Evolutionary conservation across 1,284 basidiomycete species (phyloP).

Genomic region (Earliella scabrosa): DNA sequence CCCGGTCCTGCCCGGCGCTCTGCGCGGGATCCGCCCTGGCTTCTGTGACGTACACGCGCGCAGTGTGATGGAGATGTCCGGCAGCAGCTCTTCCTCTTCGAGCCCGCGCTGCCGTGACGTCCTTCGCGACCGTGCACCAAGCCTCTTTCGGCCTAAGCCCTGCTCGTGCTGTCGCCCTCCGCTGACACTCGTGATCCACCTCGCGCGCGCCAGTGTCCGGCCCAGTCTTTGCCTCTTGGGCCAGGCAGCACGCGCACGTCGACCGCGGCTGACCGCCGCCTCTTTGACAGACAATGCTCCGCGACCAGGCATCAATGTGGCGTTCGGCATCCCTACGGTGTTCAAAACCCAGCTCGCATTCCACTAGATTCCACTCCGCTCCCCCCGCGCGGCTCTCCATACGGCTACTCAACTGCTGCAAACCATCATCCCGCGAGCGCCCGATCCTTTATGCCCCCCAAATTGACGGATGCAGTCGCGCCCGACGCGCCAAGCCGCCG

Average conservation of each 20-base stretch:
- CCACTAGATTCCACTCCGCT: background rate
- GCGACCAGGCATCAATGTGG: constrained; percentile 4
- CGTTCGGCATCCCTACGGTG: constrained; percentile 4
- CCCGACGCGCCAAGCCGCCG: no score
- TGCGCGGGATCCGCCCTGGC: constrained; percentile 1
- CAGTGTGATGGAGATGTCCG: background rate
- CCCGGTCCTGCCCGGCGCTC: constrained; percentile 4
- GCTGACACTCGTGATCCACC: constrained; percentile 2
- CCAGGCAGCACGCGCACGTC: background rate
- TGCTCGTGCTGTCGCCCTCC: background rate
- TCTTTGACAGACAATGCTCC: background rate
- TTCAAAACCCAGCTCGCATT: no score
- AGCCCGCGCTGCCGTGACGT: constrained; percentile 1
- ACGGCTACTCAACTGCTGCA: background rate
- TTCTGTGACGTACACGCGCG: constrained; percentile 11
- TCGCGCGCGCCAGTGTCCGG: background rate
- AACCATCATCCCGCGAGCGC: background rate
- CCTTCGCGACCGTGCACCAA: background rate
- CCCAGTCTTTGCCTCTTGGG: background rate
- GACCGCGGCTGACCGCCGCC: no score
- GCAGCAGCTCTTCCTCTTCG: constrained; percentile 2
- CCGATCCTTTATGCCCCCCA: background rate
- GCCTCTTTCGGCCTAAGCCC: background rate
- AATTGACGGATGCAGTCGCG: no score
- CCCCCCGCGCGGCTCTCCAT: background rate